These are phyloP conservation scores for Irpex lacteus DNA, from an alignment of 1,284 basidiomycete genomes.

Conservation along the genomic window DNA sequence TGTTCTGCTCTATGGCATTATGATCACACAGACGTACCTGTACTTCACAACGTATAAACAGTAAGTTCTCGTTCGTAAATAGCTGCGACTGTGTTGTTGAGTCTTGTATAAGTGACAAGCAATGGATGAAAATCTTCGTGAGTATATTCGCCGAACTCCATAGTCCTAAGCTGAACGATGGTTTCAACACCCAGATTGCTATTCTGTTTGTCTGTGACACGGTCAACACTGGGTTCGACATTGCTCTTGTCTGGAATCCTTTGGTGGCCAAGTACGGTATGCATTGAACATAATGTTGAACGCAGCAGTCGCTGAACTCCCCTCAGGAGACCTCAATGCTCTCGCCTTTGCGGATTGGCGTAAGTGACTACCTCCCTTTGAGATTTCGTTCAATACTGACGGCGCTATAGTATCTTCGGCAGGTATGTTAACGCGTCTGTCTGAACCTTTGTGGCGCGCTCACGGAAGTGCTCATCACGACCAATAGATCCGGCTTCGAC, in stretches of 20 bases:
- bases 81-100: not conserved
- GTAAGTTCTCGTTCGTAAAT: conserved; percentile 20
- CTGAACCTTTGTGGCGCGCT: not conserved
- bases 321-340: conserved; percentile 16
- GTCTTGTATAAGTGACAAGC: conserved; percentile 23
- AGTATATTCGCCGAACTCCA: conserved; percentile 4
- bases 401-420: not conserved
- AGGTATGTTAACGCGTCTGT: not conserved
- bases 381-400: not conserved
- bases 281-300: conserved; percentile 7
- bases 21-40: conserved; percentile 40
- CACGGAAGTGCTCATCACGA: not conserved
- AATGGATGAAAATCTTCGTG: conserved; percentile 34
- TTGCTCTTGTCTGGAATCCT: not conserved
- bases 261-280: not conserved
- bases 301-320: not conserved
- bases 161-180: not conserved
- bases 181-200: not conserved
- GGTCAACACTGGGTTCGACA: not conserved
- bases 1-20: conserved; percentile 38
- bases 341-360: not conserved
- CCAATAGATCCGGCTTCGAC: conserved; percentile 1
- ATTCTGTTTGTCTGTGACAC: conserved; percentile 6
- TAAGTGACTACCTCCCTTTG: not conserved
- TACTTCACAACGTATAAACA: conserved; percentile 39